phyloP scores from a whole-genome alignment of 1,284 basidiomycete species.

The Sparassis latifolia region DNA sequence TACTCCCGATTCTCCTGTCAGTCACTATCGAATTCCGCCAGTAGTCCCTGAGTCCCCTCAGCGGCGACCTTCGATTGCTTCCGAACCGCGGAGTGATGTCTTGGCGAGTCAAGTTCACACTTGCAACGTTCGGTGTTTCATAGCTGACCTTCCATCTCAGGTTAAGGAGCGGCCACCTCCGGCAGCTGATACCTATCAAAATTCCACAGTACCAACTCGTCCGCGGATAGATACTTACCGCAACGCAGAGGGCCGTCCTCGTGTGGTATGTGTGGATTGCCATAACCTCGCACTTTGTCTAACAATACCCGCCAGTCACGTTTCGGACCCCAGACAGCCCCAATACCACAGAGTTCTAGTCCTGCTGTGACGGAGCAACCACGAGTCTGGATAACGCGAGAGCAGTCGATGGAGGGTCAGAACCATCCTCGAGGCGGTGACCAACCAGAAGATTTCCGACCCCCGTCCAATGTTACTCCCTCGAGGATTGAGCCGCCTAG shows the following conservation, averaged over 20 bases:
- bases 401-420: constrained; percentile 4
- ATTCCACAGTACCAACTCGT: not conserved
- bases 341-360: too few species aligned
- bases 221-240: constrained; percentile 1
- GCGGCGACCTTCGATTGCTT: not conserved
- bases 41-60: not conserved
- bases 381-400: constrained; percentile 15
- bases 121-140: too few species aligned
- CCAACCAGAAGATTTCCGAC: constrained; percentile 1
- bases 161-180: not conserved
- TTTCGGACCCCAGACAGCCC: too few species aligned
- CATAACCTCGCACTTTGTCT: too few species aligned
- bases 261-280: not conserved
- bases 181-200: not conserved
- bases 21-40: not conserved
- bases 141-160: not conserved
- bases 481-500: not conserved
- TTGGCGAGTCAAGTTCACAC: not conserved
- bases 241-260: constrained; percentile 1
- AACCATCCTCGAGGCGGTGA: not conserved
- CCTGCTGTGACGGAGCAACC: not conserved
- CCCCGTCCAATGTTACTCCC: not conserved
- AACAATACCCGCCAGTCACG: too few species aligned
- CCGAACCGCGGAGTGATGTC: not conserved
- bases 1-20: not conserved